Evolutionary conservation across 768 basidiomycete genomes (phyloP), one percentile per base, ranked within the genome.

Genomic region (Lyophyllum shimeji): DNA sequence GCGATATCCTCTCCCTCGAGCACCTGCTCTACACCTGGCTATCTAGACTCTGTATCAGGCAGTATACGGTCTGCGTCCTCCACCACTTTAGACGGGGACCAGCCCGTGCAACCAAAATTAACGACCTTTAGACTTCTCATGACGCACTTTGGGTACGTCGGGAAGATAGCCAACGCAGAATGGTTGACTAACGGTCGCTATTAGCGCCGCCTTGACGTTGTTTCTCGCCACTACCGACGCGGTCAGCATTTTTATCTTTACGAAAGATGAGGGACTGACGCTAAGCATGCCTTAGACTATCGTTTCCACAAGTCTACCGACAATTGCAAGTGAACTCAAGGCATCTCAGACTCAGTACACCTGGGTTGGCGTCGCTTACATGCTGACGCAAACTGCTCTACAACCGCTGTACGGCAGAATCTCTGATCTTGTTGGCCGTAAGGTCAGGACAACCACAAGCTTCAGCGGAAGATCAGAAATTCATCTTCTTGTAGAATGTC

Each of bases 211-310:
- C 4, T 69, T 93, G 71, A 79, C 90, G 9, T 68, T 93, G 53
- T 94, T 94, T 69, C 83, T 94, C 11, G 91, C 91, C 2, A 94
- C 91, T 11, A 93, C 91, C 5, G 91, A 93, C 69, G 83, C 89
- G 48, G 92, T 93, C 65, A 59, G 86, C 70, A 56, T 33, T 15
- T 15, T 18, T 29, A 11, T 33, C 34, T 42, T 9, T 20, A 23
- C 24, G 15, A 2, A 12, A 12, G 24, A 33, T 50, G 7, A 25
- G 57, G n/a, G 23, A 49, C 31, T 58, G 12, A 21, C 25, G 29
- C 37, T 50, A n/a, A 23, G 39, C 51, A 8, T 33, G 24, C 3
- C 25, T 49, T 43, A 83, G 81, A 80, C 78, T 11, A 87, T 93
- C 59, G 88, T 94, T 31, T 93, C 92, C 33, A 94, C 92, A 17